A percentile compares a stretch with the other conserved stretches of the same genome.
These are phyloP conservation scores for Teunomyces atbi DNA, from an alignment of 805 yeast genomes.

Conservation along the genomic window DNA sequence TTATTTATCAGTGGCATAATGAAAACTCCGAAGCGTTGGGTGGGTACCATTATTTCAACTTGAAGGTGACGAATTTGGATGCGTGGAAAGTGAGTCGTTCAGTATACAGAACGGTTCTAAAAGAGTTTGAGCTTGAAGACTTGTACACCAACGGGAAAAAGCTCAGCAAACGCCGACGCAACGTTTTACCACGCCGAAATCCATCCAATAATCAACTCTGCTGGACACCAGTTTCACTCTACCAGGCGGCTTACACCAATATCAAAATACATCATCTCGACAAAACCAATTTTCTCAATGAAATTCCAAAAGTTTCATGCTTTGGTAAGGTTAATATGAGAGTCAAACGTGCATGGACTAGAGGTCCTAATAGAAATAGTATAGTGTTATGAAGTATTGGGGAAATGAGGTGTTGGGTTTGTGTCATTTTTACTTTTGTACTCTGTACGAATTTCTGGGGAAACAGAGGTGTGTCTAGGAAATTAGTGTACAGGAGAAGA, in stretches of 20 bases:
- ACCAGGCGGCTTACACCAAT: constrained; percentile 30
- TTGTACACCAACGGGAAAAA: constrained; percentile 6
- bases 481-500: neutral
- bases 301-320: constrained; percentile 31
- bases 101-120: constrained; percentile 12
- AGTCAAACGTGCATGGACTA: constrained; percentile 36
- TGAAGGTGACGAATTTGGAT: constrained; percentile 5
- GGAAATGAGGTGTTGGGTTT: neutral
- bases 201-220: constrained; percentile 5
- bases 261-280: constrained; percentile 26
- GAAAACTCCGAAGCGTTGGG: neutral
- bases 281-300: constrained; percentile 26
- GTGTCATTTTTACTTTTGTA: neutral
- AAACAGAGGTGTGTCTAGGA: too few species aligned
- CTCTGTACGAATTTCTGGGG: too few species aligned
- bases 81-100: constrained; percentile 11
- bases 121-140: constrained; percentile 17
- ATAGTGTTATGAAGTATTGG: neutral
- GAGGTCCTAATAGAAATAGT: constrained; percentile 17
- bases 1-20: constrained; percentile 1
- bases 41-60: neutral
- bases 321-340: constrained; percentile 43
- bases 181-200: constrained; percentile 6
- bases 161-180: neutral
- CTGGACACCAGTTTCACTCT: constrained; percentile 35